Base-by-base conservation (phyloP, 208 protist species). In the Trypanosoma brucei region DNA sequence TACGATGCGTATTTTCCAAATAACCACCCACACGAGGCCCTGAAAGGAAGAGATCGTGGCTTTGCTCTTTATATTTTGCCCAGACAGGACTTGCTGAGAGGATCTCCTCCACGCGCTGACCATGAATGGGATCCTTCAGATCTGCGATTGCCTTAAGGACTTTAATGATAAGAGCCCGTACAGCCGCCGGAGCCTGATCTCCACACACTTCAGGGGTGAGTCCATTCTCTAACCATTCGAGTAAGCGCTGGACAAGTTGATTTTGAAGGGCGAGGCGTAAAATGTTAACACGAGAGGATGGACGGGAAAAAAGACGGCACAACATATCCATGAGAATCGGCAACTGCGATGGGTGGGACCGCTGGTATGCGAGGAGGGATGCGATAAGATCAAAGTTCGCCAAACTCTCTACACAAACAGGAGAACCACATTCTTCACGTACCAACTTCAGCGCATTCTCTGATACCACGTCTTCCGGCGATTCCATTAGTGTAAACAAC, bases 1-100 rank as follows among this genome's bases (percentile, higher is more conserved):
- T 54, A n/a, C 63, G 42, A 22, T 4, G 38, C 9, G 67, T 42
- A 2, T 63, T 62, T 8, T 85, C 86, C 38, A 94, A 53, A 60
- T 84, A 91, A 13, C 87, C 86, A n/a, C 72, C 78, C 55, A 84
- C 75, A 30, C 54, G 63, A 2, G 66, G 74, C 36, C 79, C 65
- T 7, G 76, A 78, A 48, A 97, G 80, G 68, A 97, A 97, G 42
- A 97, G 63, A 46, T 97, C 93, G 67, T 97, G 93, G 55, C 86
- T 94, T 63, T 96, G 90, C 49, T 90, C 65, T 62, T 92, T 87
- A 79, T 95, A 97, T 60, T 89, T 92, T 42, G 38, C 45, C 90
- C 92, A 97, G 5, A 94, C 76, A 0, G 52, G 11, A 58, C 76
- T 92, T 45, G 75, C 44, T 2, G 74, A 65, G 30, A 97, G 84